A percentile compares a stretch with the other conserved stretches of the same genome.
These are phyloP conservation scores for Castanea mollissima DNA, from an alignment of 306 rosid genomes.

Conservation along the genomic window DNA sequence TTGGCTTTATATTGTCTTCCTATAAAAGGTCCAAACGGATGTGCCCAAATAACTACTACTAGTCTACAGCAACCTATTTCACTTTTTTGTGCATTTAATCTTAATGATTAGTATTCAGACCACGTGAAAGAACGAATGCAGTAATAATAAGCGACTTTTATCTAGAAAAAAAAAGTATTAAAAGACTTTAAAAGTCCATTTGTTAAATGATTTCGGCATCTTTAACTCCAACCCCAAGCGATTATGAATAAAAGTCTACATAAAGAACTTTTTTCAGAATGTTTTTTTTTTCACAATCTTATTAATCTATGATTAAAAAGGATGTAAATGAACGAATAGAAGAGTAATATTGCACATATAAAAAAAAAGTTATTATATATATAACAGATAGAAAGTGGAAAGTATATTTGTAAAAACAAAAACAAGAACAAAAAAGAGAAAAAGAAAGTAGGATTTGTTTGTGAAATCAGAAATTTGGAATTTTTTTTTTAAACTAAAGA, in stretches of 20 bases:
- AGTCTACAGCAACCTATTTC: neutral
- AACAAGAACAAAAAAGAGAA: no score
- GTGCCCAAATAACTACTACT: conserved; percentile 4
- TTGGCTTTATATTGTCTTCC: conserved; percentile 39
- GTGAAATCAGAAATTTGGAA: no score
- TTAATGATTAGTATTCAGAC: conserved; percentile 38
- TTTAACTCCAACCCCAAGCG: conserved; percentile 7
- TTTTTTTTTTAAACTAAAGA: no score
- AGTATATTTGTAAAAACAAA: no score
- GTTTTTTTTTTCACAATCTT: no score
- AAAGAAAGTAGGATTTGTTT: no score
- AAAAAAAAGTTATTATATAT: no score
- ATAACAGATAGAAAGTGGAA: no score
- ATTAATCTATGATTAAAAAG: no score
- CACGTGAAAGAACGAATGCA: conserved; percentile 22
- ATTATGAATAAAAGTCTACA: neutral
- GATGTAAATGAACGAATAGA: no score
- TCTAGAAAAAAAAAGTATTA: no score
- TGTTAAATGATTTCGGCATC: conserved; percentile 26
- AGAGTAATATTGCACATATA: no score
- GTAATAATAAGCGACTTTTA: neutral
- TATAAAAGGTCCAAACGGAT: neutral
- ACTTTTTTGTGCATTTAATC: conserved; percentile 22
- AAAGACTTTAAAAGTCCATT: conserved; percentile 8
- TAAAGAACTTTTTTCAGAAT: neutral